These are phyloP conservation scores for Cenchrus americanus DNA, from an alignment of 176 grass and related monocot species.

Conservation along the genomic window DNA sequence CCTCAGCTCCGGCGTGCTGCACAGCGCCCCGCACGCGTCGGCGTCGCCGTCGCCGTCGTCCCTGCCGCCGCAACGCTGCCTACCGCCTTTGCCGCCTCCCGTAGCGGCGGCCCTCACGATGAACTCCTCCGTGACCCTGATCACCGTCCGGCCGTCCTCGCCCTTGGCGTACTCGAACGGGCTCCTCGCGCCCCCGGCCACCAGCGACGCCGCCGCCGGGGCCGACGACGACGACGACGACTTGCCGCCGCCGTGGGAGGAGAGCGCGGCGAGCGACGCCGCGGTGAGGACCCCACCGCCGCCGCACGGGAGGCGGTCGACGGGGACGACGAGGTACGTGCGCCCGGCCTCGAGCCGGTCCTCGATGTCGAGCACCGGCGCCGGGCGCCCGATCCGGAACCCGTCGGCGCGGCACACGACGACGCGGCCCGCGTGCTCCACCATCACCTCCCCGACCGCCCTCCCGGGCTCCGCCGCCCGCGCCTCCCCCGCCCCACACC, in stretches of 20 bases:
- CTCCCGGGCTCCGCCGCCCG: background rate
- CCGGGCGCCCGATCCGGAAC: slow-evolving; percentile 62
- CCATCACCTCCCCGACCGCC: slow-evolving; percentile 60
- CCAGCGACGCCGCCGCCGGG: slow-evolving; percentile 3
- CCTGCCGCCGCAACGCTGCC: background rate
- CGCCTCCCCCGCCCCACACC: slow-evolving; percentile 62
- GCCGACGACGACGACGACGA: background rate
- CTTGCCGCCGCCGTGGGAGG: background rate
- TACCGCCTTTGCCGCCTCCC: background rate
- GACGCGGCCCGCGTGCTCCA: slow-evolving; percentile 47
- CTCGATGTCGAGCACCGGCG: slow-evolving; percentile 56
- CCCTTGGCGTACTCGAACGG: slow-evolving; percentile 72
- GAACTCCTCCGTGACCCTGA: slow-evolving; percentile 70
- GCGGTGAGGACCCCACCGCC: slow-evolving; percentile 40
- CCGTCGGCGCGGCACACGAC: slow-evolving; percentile 66
- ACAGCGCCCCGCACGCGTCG: slow-evolving; percentile 32
- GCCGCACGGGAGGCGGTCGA: slow-evolving; percentile 52
- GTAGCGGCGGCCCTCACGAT: slow-evolving; percentile 48
- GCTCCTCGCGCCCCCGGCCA: slow-evolving; percentile 24
- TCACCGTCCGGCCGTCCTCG: slow-evolving; percentile 50
- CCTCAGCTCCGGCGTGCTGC: slow-evolving; percentile 87
- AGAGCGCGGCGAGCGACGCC: slow-evolving; percentile 53
- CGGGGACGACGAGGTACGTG: slow-evolving; percentile 72
- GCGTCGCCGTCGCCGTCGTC: background rate
- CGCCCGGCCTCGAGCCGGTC: slow-evolving; percentile 53